Percentiles rank a stretch among this genome's conserved stretches.
Conservation (phyloP, 495 filamentous ascomycete species). For the Aspergillus carlsbadensis region DNA sequence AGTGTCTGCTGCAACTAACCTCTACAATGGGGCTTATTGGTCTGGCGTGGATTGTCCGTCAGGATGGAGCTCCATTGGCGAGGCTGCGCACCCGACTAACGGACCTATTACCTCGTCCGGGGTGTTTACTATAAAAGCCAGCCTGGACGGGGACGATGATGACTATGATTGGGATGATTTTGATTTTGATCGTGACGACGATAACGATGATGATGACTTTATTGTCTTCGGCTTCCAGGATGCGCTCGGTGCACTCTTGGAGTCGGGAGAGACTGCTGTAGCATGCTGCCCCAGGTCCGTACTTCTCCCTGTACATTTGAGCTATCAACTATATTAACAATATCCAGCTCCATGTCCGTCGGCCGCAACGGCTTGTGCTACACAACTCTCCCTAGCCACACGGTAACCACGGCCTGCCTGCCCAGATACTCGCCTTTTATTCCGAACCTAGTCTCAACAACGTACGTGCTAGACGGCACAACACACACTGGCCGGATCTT, state of each 20-base stretch:
- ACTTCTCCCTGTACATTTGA: background rate
- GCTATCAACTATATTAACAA: background rate
- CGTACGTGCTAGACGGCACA: background rate
- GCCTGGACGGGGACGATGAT: background rate
- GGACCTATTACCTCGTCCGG: background rate
- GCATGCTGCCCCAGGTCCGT: slow-evolving; percentile 12
- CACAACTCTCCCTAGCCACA: background rate
- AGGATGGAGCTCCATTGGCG: background rate
- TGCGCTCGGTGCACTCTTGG: slow-evolving; percentile 4
- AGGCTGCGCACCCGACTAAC: background rate
- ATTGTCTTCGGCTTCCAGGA: slow-evolving; percentile 1
- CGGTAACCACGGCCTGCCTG: slow-evolving; percentile 1
- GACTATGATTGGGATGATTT: background rate
- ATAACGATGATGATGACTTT: background rate
- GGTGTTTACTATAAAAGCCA: background rate
- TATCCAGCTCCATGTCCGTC: slow-evolving; percentile 5
- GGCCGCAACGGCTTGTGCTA: slow-evolving; percentile 5
- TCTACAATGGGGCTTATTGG: background rate
- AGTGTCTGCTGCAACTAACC: background rate
- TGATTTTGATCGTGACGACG: background rate
- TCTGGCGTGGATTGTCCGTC: background rate
- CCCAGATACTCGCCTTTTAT: no score
- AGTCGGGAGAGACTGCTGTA: slow-evolving; percentile 6
- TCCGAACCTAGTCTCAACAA: background rate
- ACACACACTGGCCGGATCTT: background rate